Evolutionary conservation across 164 flowering plant genomes (phyloP).

Genomic region (Houttuynia cordata): DNA sequence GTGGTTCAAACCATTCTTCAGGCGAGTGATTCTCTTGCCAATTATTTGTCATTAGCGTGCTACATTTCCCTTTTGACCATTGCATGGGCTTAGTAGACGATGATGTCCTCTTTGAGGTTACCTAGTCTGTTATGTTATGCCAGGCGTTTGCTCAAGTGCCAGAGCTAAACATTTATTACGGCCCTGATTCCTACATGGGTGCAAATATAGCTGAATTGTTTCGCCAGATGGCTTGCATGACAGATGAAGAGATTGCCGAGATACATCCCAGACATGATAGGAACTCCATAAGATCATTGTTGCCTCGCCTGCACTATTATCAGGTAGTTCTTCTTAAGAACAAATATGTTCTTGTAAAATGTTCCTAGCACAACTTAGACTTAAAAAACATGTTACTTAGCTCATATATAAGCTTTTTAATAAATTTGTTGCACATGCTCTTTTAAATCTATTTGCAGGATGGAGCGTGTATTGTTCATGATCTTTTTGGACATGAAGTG

Average conservation of each 20-base stretch:
- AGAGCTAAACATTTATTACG: conserved; percentile 67
- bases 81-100: too few relatives aligned
- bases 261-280: conserved; percentile 70
- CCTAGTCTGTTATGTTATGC: conserved; percentile 1
- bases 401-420: neutral
- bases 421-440: neutral
- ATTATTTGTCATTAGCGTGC: too few relatives aligned
- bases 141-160: conserved; percentile 94
- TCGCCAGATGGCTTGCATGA: conserved; percentile 77
- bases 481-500: conserved; percentile 89
- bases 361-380: too few relatives aligned
- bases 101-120: neutral
- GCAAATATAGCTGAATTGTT: conserved; percentile 79
- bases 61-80: too few relatives aligned
- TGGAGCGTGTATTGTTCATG: conserved; percentile 93
- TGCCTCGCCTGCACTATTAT: conserved; percentile 75
- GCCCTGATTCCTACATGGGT: conserved; percentile 99
- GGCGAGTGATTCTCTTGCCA: conserved; percentile 27
- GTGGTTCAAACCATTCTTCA: conserved; percentile 88
- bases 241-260: conserved; percentile 80
- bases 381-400: too few relatives aligned
- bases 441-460: conserved; percentile 37
- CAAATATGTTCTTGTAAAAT: too few relatives aligned
- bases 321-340: conserved; percentile 34
- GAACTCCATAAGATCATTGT: conserved; percentile 55